Evolutionary conservation across 768 basidiomycete species (phyloP), one percentile per base, ranked within the genome.

Genomic region (Amanita subjunquillea): DNA sequence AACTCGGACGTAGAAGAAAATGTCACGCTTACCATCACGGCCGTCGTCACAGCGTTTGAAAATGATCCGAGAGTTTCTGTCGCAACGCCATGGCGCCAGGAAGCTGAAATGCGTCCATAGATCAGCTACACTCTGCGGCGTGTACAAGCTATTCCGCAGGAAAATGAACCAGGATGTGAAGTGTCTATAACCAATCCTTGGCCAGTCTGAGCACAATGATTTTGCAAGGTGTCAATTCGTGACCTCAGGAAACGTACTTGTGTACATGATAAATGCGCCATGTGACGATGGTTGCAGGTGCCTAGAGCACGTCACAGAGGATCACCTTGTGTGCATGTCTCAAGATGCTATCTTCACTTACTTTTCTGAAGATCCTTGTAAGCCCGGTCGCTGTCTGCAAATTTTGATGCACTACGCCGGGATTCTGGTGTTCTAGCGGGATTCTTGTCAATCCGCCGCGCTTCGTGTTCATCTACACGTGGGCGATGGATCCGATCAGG

Each of bases 1-100:
- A 50, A 37, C 49, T 50, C 49, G 49, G 38, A 50, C 49, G 39
- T 20, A 50, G 49, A 50, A 50, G 49, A 30, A 30, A 50, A 50
- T n/a, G 49, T 39, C 27, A 30, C 38, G 36, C 27, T 27, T 50
- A 23, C 37, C 37, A 15, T 36, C n/a, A 36, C 39, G 37, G 38
- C 15, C n/a, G 15, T 50, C 27, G 49, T 50, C 48, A 29, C 48
- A 29, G 17, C 4, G 48, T 50, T 17, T 15, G 40, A 50, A 41
- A 30, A 50, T 50, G 49, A 50, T 50, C 39, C 49, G 49, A 50
- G 38, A 12, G n/a, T 23, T 40, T 27, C 20, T 22, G 38, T 40
- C 40, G 27, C 49, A 27, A 17, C 37, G 27, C 27, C 37, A 48
- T 34, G 34, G 32, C 8, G 8, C 32, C n/a, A 40, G 39, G 29